Base-by-base conservation (phyloP, 768 basidiomycete genomes). In the Trichaptum fuscoviolaceum region DNA sequence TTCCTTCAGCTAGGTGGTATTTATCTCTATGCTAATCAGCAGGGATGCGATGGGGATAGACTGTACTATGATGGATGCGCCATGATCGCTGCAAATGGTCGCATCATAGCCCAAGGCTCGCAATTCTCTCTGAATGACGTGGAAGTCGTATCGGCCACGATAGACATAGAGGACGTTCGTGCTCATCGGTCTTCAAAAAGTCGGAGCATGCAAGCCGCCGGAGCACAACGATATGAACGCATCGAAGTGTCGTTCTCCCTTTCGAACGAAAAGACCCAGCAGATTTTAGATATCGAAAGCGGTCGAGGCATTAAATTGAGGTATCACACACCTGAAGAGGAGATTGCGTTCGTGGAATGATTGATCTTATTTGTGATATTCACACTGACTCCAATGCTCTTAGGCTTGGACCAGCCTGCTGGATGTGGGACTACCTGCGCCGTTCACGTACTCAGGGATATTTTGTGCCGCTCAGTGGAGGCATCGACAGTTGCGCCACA, bases 341-440 rank as follows among this genome's bases (percentile, higher is more conserved):
- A 99, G 78, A 97, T 99, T 66, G 96, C 97, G 97, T 97, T 73
- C 71, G 93, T 84, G 36, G n/a, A 0, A 34, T 7, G 35, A 1
- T 26, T 57, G 36, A 7, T 17, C 27, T 57, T 52, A 18, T 20
- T 25, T 30, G 42, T 35, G 9, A 12, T n/a, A 20, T 18, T 20
- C 15, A 24, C 35, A 34, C 35, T 62, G 60, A 61, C 64, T 42
- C 23, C 63, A 26, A 27, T 58, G 20, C 20, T 6, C 12, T 60
- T 27, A 98, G 96, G 1, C 80, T 99, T 1, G 97, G 97, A 5
- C 97, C 97, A 7, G 97, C 96, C 18, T 99, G 97, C 74, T 99
- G 97, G 97, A 82, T 99, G n/a, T 99, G 97, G 97, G 97, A 99
- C 75, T 99, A 99, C 73, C 86, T 99, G 34, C 85, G 97, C 42